Evolutionary conservation across 768 basidiomycete genomes (phyloP), one percentile per base, ranked within the genome.

Genomic region (Hygrocybe coccinea): DNA sequence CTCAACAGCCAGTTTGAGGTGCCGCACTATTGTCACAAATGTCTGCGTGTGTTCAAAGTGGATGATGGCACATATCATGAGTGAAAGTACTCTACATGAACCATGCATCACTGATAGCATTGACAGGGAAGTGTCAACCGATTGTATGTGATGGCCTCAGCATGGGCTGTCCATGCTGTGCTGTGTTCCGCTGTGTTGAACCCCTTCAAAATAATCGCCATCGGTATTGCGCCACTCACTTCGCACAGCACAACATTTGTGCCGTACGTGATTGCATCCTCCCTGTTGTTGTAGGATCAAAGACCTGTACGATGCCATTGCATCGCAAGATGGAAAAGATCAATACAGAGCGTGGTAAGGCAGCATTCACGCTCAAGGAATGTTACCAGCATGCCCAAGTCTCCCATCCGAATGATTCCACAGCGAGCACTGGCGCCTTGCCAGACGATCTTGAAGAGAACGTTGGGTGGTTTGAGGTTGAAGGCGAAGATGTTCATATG

Each of bases 11-110:
- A 70, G 33, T 60, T 61, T 14, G 66, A 69, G 19, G 56, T 67
- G 2, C 17, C 3, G 2, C 69, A 70, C 57, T 60, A 52, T 11
- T 71, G 70, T 35, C 55, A 65, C 4, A 62, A 60, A 37, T 71
- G 69, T 51, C 55, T 65, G 48, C 57, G 64, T 0, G 11, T 52
- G 1, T 67, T 50, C 52, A 25, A 14, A 17, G 12, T 55, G n/a
- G 54, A 38, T 5, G 54, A 61, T 36, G 54, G 64, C 2, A 50
- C 11, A n/a, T 58, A 59, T 54, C n/a, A 14, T 49, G 54, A 10
- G 50, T 55, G 14, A 21, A 19, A 22, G n/a, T 25, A 47, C 25
- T 15, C 21, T 22, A 15, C 15, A 12, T 47, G 46, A 19, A 47
- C 49, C n/a, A 22, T 15, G 14, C 29, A 33, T 50, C 29, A 11